Evolutionary conservation across 176 grass and related monocot species (phyloP).

Genomic region (Metroxylon sagu): DNA sequence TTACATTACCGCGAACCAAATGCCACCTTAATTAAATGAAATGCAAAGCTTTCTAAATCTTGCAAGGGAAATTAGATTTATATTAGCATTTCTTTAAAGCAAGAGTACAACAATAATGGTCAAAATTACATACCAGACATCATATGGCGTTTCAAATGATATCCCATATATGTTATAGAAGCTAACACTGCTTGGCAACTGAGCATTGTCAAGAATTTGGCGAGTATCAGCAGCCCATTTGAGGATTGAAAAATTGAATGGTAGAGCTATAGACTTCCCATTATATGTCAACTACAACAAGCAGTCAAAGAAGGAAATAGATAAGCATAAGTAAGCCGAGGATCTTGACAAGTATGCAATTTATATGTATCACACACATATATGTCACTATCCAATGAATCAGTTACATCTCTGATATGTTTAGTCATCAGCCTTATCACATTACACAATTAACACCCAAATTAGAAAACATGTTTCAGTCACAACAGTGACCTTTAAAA

Average conservation of each 20-base stretch:
- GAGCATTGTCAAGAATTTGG: constrained; percentile 57
- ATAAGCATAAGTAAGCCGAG: constrained; percentile 2
- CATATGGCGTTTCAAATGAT: constrained; percentile 63
- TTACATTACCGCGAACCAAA: too few relatives aligned
- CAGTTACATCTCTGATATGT: too few relatives aligned
- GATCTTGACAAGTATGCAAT: neutral
- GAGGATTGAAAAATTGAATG: constrained; percentile 74
- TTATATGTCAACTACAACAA: constrained; percentile 67
- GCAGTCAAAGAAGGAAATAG: constrained; percentile 1
- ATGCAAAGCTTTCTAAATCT: too few relatives aligned
- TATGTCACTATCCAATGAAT: too few relatives aligned
- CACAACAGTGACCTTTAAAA: too few relatives aligned
- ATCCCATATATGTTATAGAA: constrained; percentile 78
- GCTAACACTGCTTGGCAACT: constrained; percentile 59
- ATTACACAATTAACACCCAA: too few relatives aligned
- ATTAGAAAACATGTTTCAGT: too few relatives aligned
- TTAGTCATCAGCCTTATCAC: too few relatives aligned
- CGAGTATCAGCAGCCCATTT: constrained; percentile 71
- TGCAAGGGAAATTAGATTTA: too few relatives aligned
- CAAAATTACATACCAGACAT: constrained; percentile 65
- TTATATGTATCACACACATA: neutral
- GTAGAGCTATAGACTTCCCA: constrained; percentile 60
- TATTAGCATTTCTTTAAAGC: too few relatives aligned
- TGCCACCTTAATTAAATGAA: too few relatives aligned
- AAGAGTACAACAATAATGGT: neutral